A percentile compares a stretch with the other conserved stretches of the same genome.
phyloP scores from a whole-genome alignment of 2,329 filamentous ascomycete genomes.

The Aspergillus pseudotamarii region DNA sequence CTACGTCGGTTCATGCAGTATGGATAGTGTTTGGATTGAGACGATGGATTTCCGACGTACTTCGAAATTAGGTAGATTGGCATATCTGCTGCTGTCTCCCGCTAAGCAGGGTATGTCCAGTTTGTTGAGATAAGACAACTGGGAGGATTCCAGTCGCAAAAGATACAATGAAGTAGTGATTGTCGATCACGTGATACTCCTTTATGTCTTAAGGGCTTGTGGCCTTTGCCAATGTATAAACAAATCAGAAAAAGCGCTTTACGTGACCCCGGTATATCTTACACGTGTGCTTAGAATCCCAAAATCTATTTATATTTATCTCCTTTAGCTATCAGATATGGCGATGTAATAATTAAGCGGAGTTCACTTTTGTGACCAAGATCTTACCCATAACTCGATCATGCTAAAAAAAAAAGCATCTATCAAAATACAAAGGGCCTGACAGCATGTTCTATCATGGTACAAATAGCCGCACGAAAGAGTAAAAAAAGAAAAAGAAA shows the following conservation, averaged over 20 bases:
- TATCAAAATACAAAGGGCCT: constrained; percentile 22
- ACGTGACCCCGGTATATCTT: neutral
- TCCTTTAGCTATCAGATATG: neutral
- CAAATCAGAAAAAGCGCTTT: neutral
- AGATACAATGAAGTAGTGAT: neutral
- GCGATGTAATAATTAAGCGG: constrained; percentile 17
- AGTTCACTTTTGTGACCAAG: constrained; percentile 19
- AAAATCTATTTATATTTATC: neutral
- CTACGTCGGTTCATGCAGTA: neutral
- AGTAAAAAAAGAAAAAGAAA: constrained; percentile 4
- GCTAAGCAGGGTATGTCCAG: constrained; percentile 1
- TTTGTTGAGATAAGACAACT: neutral
- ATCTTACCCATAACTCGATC: constrained; percentile 15
- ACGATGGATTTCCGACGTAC: constrained; percentile 27
- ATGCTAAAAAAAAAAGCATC: constrained; percentile 13
- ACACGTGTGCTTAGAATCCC: neutral
- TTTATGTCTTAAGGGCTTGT: neutral
- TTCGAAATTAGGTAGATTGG: constrained; percentile 46
- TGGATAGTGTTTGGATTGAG: neutral
- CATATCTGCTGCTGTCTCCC: constrained; percentile 16
- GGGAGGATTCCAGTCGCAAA: neutral
- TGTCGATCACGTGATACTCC: neutral
- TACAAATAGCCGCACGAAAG: constrained; percentile 17
- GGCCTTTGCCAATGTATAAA: neutral
- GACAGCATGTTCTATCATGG: constrained; percentile 25